These are phyloP conservation scores for Saraca asoca DNA, from an alignment of 331 rosid genomes.

Conservation along the genomic window DNA sequence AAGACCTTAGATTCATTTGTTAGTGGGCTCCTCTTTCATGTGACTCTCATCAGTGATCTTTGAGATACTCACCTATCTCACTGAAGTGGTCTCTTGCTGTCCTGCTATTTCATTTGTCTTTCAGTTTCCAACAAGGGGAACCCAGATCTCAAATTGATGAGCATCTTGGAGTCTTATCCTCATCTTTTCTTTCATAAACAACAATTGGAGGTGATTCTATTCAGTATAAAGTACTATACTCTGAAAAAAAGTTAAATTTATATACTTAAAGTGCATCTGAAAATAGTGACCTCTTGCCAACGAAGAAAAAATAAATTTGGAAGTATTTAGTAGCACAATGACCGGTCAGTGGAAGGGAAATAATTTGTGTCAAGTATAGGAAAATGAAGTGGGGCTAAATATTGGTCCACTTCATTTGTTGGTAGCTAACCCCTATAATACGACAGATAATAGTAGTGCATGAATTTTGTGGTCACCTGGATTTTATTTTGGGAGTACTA, in stretches of 20 bases:
- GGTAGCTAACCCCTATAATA: constrained; percentile 24
- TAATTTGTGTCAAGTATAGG: background rate
- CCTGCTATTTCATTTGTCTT: background rate
- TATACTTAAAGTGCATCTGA: too few species aligned
- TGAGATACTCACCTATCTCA: background rate
- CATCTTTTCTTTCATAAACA: background rate
- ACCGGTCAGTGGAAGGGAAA: too few species aligned
- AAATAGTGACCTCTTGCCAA: too few species aligned
- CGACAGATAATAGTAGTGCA: constrained; percentile 29
- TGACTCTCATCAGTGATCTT: background rate
- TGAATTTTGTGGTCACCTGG: constrained; percentile 35
- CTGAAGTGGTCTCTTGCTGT: background rate
- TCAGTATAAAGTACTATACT: too few species aligned
- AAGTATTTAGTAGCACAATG: too few species aligned
- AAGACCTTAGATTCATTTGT: constrained; percentile 27
- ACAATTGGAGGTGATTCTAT: background rate
- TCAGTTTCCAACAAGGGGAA: background rate
- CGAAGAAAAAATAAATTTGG: too few species aligned
- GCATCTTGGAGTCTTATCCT: constrained; percentile 5
- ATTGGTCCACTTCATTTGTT: constrained; percentile 31
- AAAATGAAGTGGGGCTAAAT: background rate
- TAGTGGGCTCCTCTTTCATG: background rate
- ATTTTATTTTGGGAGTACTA: constrained; percentile 32
- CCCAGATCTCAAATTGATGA: background rate
- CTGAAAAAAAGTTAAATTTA: too few species aligned